A percentile compares a stretch with the other conserved stretches of the same genome.
phyloP scores from a whole-genome alignment of 2,329 filamentous ascomycete species.

The Stromatinia cepivora region DNA sequence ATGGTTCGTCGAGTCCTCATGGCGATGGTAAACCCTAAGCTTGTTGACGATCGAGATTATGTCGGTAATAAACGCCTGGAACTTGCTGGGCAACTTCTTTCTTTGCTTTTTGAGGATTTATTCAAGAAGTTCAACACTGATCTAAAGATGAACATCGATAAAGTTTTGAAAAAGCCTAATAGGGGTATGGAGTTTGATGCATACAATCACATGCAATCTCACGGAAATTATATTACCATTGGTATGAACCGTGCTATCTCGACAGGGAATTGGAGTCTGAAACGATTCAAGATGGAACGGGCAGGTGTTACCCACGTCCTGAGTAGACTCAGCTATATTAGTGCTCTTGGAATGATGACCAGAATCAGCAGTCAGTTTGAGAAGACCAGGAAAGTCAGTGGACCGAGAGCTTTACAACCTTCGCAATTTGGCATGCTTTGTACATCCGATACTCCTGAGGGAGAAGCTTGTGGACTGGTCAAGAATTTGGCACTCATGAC shows the following conservation, averaged over 20 bases:
- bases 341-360: slow-evolving; percentile 98
- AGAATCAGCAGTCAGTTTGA: slow-evolving; percentile 98
- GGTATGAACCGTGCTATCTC: slow-evolving; percentile 96
- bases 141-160: slow-evolving; percentile 92
- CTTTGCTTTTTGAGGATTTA: slow-evolving; percentile 91
- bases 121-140: slow-evolving; percentile 94
- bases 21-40: slow-evolving; percentile 82
- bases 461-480: slow-evolving; percentile 94
- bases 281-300: slow-evolving; percentile 98
- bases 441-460: slow-evolving; percentile 95
- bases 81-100: slow-evolving; percentile 89
- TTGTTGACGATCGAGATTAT: slow-evolving; percentile 96
- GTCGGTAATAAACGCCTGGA: slow-evolving; percentile 97
- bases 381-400: slow-evolving; percentile 95
- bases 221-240: slow-evolving; percentile 82
- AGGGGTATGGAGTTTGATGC: slow-evolving; percentile 87
- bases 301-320: slow-evolving; percentile 96
- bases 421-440: slow-evolving; percentile 99
- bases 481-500: slow-evolving; percentile 99
- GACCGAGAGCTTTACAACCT: slow-evolving; percentile 91
- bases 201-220: slow-evolving; percentile 76
- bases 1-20: slow-evolving; percentile 97
- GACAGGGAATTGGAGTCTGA: slow-evolving; percentile 96
- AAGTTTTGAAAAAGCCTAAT: slow-evolving; percentile 91
- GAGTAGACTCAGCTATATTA: slow-evolving; percentile 93